Evolutionary conservation across 768 basidiomycete genomes (phyloP).

Genomic region (Phylloporus sp.): DNA sequence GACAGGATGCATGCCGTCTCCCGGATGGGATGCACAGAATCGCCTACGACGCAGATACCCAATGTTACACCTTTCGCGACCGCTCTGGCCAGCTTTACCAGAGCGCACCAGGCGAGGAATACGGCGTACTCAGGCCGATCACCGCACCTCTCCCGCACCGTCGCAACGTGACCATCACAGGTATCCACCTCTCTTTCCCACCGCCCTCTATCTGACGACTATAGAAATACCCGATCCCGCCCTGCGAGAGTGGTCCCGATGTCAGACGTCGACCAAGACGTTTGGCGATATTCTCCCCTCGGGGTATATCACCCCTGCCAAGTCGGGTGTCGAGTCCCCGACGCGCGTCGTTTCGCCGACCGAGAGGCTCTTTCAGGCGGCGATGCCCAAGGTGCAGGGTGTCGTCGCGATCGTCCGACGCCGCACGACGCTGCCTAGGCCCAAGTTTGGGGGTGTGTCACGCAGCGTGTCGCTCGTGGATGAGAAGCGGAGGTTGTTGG

Average conservation of each 20-base stretch:
- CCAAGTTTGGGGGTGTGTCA: neutral
- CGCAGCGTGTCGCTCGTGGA: conserved; percentile 15
- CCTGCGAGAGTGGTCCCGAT: conserved; percentile 17
- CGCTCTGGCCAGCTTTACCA: conserved; percentile 41
- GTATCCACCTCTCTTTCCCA: conserved; percentile 14
- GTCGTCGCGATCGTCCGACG: conserved; percentile 31
- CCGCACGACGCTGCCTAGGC: conserved; percentile 11
- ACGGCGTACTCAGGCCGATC: conserved; percentile 42
- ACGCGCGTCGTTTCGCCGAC: conserved; percentile 15
- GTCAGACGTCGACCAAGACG: conserved; percentile 27
- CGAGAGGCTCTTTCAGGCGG: conserved; percentile 31
- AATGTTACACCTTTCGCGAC: conserved; percentile 50
- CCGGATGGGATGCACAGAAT: conserved; percentile 46
- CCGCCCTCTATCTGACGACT: neutral
- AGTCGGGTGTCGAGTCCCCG: conserved; percentile 15
- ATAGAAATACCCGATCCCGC: conserved; percentile 27
- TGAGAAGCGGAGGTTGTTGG: conserved; percentile 21
- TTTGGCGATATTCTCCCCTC: conserved; percentile 49
- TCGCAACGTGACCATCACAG: conserved; percentile 25
- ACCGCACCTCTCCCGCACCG: conserved; percentile 17
- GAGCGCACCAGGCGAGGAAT: conserved; percentile 41
- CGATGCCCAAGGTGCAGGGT: conserved; percentile 39
- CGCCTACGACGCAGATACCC: conserved; percentile 51
- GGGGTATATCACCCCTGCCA: conserved; percentile 39
- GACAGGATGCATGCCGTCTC: conserved; percentile 34